Evolutionary conservation across 306 rosid genomes (phyloP).

Genomic region (Trichosanthes truncata): DNA sequence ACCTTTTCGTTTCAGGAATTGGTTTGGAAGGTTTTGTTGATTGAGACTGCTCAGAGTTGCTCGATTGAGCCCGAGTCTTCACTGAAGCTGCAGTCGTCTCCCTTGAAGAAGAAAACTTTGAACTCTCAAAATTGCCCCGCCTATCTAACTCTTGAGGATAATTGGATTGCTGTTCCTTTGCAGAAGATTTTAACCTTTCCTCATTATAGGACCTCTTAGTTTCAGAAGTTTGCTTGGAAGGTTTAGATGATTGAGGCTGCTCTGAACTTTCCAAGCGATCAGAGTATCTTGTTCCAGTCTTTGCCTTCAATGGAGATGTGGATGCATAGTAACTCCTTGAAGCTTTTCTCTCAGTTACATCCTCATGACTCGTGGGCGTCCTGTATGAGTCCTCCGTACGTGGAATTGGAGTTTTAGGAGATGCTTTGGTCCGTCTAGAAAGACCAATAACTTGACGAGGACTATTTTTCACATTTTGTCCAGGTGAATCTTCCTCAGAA

Average conservation of each 20-base stretch:
- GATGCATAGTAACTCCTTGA: constrained; percentile 32
- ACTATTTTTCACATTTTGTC: constrained; percentile 22
- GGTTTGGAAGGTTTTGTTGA: constrained; percentile 21
- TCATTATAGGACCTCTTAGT: constrained; percentile 23
- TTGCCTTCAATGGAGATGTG: constrained; percentile 15
- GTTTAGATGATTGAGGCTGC: constrained; percentile 17
- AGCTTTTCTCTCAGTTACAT: constrained; percentile 36
- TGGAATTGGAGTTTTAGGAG: constrained; percentile 22
- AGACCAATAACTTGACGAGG: constrained; percentile 30
- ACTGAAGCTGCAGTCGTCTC: constrained; percentile 24
- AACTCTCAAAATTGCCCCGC: constrained; percentile 24
- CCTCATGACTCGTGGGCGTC: constrained; percentile 21
- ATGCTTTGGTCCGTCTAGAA: constrained; percentile 51
- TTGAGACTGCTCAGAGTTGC: constrained; percentile 20
- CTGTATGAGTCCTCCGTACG: constrained; percentile 14
- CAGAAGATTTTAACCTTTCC: constrained; percentile 23
- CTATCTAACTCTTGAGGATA: constrained; percentile 16
- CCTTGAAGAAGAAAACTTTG: constrained; percentile 8
- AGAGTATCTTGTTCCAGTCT: constrained; percentile 26
- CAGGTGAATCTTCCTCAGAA: constrained; percentile 40
- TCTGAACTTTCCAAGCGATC: constrained; percentile 11
- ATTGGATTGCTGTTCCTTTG: constrained; percentile 12
- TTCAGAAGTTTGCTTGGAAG: constrained; percentile 21
- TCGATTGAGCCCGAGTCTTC: constrained; percentile 18
- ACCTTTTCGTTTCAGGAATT: constrained; percentile 23